A percentile compares a stretch with the other conserved stretches of the same genome.
phyloP scores from a whole-genome alignment of 1,139 yeast species.

The Spathaspora sp. region DNA sequence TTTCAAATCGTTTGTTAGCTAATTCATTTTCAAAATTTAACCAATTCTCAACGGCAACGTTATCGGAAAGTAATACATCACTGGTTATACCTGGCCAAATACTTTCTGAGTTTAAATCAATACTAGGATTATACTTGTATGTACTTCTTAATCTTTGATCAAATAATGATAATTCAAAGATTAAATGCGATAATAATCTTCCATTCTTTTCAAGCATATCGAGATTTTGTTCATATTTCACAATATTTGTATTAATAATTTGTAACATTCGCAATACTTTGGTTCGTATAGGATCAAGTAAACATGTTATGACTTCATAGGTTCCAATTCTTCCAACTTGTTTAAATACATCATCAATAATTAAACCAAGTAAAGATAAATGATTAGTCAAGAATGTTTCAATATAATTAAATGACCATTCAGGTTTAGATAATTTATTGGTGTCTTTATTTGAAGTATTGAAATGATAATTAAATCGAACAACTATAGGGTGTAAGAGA shows the following conservation, averaged over 20 bases:
- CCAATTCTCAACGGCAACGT: slow-evolving; percentile 51
- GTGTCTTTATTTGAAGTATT: slow-evolving; percentile 55
- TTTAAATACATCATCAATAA: slow-evolving; percentile 32
- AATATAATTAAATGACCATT: slow-evolving; percentile 67
- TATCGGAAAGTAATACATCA: slow-evolving; percentile 43
- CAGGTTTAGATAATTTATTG: slow-evolving; percentile 73
- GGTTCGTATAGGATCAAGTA: slow-evolving; percentile 49
- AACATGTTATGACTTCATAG: slow-evolving; percentile 55
- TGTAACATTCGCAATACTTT: slow-evolving; percentile 39
- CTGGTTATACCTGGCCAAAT: slow-evolving; percentile 64
- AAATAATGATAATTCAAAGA: slow-evolving; percentile 58
- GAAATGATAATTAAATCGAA: slow-evolving; percentile 77
- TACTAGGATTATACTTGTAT: slow-evolving; percentile 57
- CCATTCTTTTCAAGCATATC: slow-evolving; percentile 41
- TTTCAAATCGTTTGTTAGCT: slow-evolving; percentile 54
- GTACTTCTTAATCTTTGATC: slow-evolving; percentile 53
- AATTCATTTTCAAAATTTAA: slow-evolving; percentile 59
- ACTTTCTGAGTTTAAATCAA: slow-evolving; percentile 26
- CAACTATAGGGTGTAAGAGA: slow-evolving; percentile 54
- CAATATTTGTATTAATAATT: slow-evolving; percentile 29
- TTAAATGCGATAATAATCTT: slow-evolving; percentile 56
- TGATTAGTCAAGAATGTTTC: slow-evolving; percentile 51
- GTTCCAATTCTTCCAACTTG: slow-evolving; percentile 28
- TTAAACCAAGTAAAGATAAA: slow-evolving; percentile 32
- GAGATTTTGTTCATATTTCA: slow-evolving; percentile 16